Evolutionary conservation across 2,329 filamentous ascomycete species (phyloP).

Genomic region (Fusarium pilosicola): DNA sequence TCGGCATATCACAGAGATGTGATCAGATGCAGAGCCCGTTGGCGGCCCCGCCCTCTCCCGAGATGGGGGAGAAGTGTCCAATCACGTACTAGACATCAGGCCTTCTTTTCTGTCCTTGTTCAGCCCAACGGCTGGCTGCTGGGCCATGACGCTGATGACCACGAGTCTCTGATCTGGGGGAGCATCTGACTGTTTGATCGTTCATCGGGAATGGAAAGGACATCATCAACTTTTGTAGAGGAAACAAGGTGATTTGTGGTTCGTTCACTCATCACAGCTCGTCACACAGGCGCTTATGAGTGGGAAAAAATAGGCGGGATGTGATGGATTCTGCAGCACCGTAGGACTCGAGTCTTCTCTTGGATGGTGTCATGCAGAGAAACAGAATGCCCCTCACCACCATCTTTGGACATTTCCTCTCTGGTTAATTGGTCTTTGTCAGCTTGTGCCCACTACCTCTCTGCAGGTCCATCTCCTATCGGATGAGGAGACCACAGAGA

Average conservation of each 20-base stretch:
- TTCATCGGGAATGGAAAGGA: constrained; percentile 1
- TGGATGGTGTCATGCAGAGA: constrained; percentile 46
- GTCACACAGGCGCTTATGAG: constrained; percentile 37
- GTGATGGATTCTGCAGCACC: constrained; percentile 31
- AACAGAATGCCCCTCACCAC: constrained; percentile 37
- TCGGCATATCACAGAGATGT: constrained; percentile 20
- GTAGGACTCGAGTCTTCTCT: constrained; percentile 29
- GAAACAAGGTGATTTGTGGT: constrained; percentile 21
- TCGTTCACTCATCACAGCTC: constrained; percentile 10
- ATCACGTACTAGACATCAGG: constrained; percentile 7
- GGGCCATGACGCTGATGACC: constrained; percentile 35
- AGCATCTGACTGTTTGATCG: constrained; percentile 33
- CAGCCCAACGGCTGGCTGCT: constrained; percentile 16
- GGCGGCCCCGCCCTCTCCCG: constrained; percentile 32
- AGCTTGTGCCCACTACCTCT: constrained; percentile 24
- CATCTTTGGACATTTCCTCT: constrained; percentile 15
- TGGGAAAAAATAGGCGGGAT: constrained; percentile 20
- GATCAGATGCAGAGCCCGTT: constrained; percentile 37
- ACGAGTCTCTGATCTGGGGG: constrained; percentile 30
- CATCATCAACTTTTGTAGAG: background rate
- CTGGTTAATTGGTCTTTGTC: constrained; percentile 27
- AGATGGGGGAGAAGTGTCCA: constrained; percentile 22
- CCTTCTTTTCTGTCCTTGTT: constrained; percentile 10
- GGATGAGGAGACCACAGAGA: constrained; percentile 33
- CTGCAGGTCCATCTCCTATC: constrained; percentile 43